Evolutionary conservation across 2,329 filamentous ascomycete genomes (phyloP).

Genomic region (Paraphaeosphaeria minitans): DNA sequence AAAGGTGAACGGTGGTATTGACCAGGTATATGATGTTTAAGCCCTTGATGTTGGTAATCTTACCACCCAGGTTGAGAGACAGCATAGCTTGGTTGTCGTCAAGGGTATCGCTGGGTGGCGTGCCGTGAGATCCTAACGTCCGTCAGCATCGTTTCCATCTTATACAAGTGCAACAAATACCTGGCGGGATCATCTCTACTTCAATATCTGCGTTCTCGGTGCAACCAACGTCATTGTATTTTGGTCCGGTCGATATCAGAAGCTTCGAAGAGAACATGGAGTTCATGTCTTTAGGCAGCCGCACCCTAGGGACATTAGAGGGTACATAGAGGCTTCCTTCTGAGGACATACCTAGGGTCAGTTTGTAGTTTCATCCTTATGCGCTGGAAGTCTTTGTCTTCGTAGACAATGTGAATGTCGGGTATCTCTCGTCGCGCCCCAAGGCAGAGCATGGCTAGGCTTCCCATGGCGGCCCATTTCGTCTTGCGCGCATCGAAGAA

Average conservation of each 20-base stretch:
- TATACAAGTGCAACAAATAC: conserved; percentile 15
- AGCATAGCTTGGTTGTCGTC: conserved; percentile 32
- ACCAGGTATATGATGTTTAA: conserved; percentile 39
- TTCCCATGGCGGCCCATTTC: conserved; percentile 37
- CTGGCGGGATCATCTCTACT: conserved; percentile 38
- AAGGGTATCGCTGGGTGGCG: conserved; percentile 33
- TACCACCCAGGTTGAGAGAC: conserved; percentile 29
- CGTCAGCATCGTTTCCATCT: conserved; percentile 11
- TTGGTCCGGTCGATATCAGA: conserved; percentile 39
- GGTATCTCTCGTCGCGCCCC: conserved; percentile 38
- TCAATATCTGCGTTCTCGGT: conserved; percentile 34
- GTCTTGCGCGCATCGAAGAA: conserved; percentile 41
- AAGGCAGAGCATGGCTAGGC: conserved; percentile 39
- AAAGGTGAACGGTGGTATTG: conserved; percentile 32
- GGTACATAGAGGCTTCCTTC: not conserved
- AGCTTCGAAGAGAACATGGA: conserved; percentile 37
- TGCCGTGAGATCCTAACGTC: conserved; percentile 30
- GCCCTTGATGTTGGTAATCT: conserved; percentile 32
- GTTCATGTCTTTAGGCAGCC: conserved; percentile 37
- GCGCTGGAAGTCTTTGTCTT: conserved; percentile 35
- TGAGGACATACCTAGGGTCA: conserved; percentile 30
- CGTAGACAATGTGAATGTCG: conserved; percentile 42
- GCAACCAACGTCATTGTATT: conserved; percentile 34
- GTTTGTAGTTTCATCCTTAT: conserved; percentile 35
- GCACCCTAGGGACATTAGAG: conserved; percentile 30